phyloP scores from a whole-genome alignment of 2,329 filamentous ascomycete species.

The Colletotrichum somersetense region DNA sequence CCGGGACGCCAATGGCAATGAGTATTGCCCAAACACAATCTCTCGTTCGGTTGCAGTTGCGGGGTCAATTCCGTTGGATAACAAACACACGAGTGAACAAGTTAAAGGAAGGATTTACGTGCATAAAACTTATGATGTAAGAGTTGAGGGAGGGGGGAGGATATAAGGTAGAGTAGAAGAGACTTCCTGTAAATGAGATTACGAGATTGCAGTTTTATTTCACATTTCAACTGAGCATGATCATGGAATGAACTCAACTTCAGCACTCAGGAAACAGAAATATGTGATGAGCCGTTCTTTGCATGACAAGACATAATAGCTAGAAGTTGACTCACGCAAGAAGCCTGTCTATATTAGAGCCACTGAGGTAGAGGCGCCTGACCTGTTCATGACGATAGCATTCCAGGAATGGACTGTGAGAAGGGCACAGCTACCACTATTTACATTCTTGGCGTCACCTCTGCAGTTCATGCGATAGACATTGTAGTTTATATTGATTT shows the following conservation, averaged over 20 bases:
- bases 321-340: background rate
- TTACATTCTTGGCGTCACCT: accelerated
- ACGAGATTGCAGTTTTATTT: background rate
- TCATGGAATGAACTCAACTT: accelerated
- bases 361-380: background rate
- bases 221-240: no score
- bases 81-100: constrained; percentile 39
- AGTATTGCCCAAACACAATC: constrained; percentile 6
- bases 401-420: no score
- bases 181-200: background rate
- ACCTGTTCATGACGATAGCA: background rate
- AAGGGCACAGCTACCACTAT: background rate
- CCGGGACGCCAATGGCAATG: background rate
- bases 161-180: background rate
- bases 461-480: background rate
- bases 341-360: background rate
- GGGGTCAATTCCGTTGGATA: constrained; percentile 41
- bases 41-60: constrained; percentile 32
- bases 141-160: constrained; percentile 8
- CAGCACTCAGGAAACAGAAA: background rate
- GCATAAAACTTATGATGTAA: constrained; percentile 37
- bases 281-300: background rate
- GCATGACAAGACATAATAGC: background rate
- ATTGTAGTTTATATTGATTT: background rate
- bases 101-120: constrained; percentile 42